Conservation (phyloP, 2,329 filamentous ascomycete species). For the Allantophomopsis cytisporea region DNA sequence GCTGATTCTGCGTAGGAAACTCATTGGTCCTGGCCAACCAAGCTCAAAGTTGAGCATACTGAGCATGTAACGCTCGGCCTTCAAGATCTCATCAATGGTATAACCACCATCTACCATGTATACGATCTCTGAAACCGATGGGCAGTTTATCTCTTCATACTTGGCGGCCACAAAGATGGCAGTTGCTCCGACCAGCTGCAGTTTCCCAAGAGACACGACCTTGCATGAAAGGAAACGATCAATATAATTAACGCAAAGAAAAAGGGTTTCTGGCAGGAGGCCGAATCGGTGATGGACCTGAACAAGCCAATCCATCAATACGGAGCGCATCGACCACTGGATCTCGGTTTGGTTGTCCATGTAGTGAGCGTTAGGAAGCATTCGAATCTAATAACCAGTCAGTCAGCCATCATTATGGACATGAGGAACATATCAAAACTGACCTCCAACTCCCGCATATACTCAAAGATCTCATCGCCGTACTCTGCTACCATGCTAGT, state of each 20-base stretch:
- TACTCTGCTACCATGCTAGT: slow-evolving; percentile 98
- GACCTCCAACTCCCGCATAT: slow-evolving; percentile 85
- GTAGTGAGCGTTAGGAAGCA: slow-evolving; percentile 84
- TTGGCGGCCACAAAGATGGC: slow-evolving; percentile 94
- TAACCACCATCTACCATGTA: slow-evolving; percentile 98
- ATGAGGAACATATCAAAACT: slow-evolving; percentile 12
- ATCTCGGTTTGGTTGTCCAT: slow-evolving; percentile 98
- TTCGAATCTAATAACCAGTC: slow-evolving; percentile 39
- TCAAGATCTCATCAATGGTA: slow-evolving; percentile 80
- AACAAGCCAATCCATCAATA: slow-evolving; percentile 95
- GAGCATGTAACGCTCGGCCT: slow-evolving; percentile 96
- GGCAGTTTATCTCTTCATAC: slow-evolving; percentile 98
- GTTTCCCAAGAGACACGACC: slow-evolving; percentile 84
- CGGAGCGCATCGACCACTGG: slow-evolving; percentile 96
- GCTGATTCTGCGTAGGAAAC: slow-evolving; percentile 90
- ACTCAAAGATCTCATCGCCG: slow-evolving; percentile 85
- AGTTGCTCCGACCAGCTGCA: slow-evolving; percentile 91
- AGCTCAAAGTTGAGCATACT: slow-evolving; percentile 93
- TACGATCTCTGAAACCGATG: slow-evolving; percentile 86
- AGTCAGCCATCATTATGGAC: neutral
- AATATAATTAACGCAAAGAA: slow-evolving; percentile 91
- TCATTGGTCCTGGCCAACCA: slow-evolving; percentile 98
- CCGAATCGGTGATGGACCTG: slow-evolving; percentile 90
- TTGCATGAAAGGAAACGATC: slow-evolving; percentile 93
- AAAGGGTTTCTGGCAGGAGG: slow-evolving; percentile 86